Evolutionary conservation across 1,284 basidiomycete species (phyloP).

Genomic region (Ceratobasidium sp.): DNA sequence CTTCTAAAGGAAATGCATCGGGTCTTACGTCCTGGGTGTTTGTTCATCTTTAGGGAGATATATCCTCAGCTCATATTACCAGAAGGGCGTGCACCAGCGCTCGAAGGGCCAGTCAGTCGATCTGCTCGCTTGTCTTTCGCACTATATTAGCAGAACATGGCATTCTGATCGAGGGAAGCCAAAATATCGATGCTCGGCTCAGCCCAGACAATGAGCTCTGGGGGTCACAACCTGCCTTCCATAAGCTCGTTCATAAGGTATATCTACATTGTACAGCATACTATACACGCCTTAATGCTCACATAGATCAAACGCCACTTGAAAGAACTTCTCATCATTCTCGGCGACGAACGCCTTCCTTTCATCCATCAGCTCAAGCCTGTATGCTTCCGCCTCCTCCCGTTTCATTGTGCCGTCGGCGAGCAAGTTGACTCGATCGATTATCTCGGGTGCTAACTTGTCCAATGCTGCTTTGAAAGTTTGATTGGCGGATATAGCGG

Average conservation of each 20-base stretch:
- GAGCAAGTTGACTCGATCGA: constrained; percentile 48
- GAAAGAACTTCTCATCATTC: constrained; percentile 3
- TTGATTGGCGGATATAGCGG: constrained; percentile 44
- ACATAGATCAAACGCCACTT: constrained; percentile 1
- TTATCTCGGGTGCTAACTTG: constrained; percentile 51
- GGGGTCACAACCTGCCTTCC: neutral
- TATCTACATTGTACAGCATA: too few relatives aligned
- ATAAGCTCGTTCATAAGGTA: neutral
- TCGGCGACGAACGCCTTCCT: constrained; percentile 45
- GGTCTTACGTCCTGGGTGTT: too few relatives aligned
- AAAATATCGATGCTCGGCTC: constrained; percentile 17
- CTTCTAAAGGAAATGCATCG: too few relatives aligned
- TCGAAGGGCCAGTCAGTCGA: neutral
- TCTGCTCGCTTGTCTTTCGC: neutral
- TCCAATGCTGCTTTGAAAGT: constrained; percentile 47
- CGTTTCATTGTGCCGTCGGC: constrained; percentile 50
- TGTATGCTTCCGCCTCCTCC: constrained; percentile 53
- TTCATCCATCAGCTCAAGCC: constrained; percentile 54
- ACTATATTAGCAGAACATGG: neutral
- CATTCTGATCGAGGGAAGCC: constrained; percentile 8
- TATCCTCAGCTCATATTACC: constrained; percentile 13
- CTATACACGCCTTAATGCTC: too few relatives aligned
- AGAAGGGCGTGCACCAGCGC: neutral
- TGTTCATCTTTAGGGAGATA: too few relatives aligned
- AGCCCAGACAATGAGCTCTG: neutral